Conservation (phyloP, 2,329 filamentous ascomycete species). For the Curvularia verruculosa region DNA sequence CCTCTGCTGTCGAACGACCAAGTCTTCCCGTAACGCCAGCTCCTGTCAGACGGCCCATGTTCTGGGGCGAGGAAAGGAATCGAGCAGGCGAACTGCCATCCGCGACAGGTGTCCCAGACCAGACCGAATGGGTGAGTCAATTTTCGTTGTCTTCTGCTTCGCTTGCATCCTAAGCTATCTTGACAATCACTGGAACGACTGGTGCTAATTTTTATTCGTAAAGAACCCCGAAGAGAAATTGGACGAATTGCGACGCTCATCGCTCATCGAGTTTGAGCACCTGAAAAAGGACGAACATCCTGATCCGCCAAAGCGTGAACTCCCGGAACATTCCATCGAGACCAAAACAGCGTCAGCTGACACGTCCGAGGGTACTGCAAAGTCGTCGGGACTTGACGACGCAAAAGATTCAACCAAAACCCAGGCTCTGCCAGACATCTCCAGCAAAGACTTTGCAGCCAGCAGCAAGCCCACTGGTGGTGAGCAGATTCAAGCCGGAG, state of each 20-base stretch:
- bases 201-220: conserved; percentile 37
- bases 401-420: neutral
- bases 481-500: conserved; percentile 22
- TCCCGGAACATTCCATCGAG: conserved; percentile 47
- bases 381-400: neutral
- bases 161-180: conserved; percentile 7
- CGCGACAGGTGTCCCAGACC: conserved; percentile 82
- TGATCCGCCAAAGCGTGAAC: conserved; percentile 38
- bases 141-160: conserved; percentile 44
- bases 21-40: conserved; percentile 91
- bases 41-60: conserved; percentile 71
- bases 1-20: conserved; percentile 78
- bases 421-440: conserved; percentile 3
- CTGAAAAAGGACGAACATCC: conserved; percentile 43
- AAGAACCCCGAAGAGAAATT: conserved; percentile 56
- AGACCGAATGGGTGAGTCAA: conserved; percentile 94
- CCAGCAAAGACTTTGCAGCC: conserved; percentile 15
- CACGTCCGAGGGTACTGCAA: conserved; percentile 1
- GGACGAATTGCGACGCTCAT: conserved; percentile 55
- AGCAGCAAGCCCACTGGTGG: neutral
- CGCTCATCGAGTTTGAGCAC: conserved; percentile 52
- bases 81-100: conserved; percentile 67
- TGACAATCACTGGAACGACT: conserved; percentile 1
- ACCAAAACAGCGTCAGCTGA: conserved; percentile 3
- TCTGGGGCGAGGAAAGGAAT: conserved; percentile 68